Conservation (phyloP, 306 rosid species). For the Mimosa pudica region DNA sequence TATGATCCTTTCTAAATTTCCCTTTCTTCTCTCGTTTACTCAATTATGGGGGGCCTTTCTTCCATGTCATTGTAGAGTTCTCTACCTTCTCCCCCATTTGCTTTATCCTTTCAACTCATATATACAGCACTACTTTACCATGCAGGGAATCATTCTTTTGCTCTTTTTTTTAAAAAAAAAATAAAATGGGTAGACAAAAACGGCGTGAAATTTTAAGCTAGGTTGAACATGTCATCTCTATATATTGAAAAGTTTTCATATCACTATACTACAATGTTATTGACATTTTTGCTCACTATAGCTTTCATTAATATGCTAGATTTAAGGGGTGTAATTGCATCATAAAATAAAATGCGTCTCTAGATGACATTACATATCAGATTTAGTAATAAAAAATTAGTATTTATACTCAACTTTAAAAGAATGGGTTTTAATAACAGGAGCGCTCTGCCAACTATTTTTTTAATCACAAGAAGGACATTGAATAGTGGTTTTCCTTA, state of each 20-base stretch:
- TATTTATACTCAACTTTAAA: background rate
- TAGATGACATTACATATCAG: background rate
- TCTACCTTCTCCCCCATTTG: background rate
- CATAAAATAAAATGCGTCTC: background rate
- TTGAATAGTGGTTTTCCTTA: background rate
- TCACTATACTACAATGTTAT: too few relatives aligned
- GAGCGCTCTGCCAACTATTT: background rate
- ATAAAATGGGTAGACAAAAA: too few relatives aligned
- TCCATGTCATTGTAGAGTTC: conserved; percentile 15
- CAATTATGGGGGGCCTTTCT: conserved; percentile 32
- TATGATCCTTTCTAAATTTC: conserved; percentile 1
- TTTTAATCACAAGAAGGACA: background rate
- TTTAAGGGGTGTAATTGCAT: background rate
- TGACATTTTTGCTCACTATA: background rate
- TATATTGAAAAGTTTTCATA: too few relatives aligned
- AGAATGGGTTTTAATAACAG: background rate
- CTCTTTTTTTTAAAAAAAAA: too few relatives aligned
- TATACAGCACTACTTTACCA: background rate
- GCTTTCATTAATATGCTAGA: background rate
- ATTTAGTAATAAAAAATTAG: background rate
- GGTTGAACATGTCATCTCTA: too few relatives aligned
- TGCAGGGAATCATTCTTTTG: background rate
- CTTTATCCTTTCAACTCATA: conserved; percentile 16
- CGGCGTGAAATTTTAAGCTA: too few relatives aligned
- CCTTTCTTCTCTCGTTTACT: background rate